Evolutionary conservation across 495 filamentous ascomycete genomes (phyloP).

Genomic region (Aspergillus biplanus): DNA sequence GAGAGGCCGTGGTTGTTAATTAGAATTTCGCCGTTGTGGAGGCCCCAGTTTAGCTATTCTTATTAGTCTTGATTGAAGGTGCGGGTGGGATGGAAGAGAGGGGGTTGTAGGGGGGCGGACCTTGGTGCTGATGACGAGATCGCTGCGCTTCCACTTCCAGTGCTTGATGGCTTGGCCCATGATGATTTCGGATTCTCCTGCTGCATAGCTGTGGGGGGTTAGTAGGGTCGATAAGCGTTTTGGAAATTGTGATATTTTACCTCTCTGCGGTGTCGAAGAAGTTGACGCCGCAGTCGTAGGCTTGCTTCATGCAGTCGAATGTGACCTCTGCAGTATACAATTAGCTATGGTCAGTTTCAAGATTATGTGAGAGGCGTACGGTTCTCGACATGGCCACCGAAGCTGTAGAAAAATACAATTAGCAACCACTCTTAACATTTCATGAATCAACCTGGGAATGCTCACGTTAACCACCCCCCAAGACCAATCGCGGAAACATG

Average conservation of each 20-base stretch:
- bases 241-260: constrained; percentile 10
- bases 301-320: constrained; percentile 71
- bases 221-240: constrained; percentile 27
- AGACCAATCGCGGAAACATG: constrained; percentile 70
- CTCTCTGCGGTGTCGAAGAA: constrained; percentile 64
- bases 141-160: constrained; percentile 70
- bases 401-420: constrained; percentile 13
- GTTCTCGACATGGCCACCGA: constrained; percentile 31
- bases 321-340: constrained; percentile 54
- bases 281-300: constrained; percentile 76
- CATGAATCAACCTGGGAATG: neutral
- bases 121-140: constrained; percentile 85
- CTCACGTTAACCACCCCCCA: constrained; percentile 59
- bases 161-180: constrained; percentile 72
- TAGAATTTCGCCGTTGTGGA: constrained; percentile 60
- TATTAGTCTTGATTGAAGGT: neutral
- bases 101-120: constrained; percentile 32
- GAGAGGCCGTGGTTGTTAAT: constrained; percentile 79
- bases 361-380: constrained; percentile 9
- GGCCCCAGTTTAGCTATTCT: constrained; percentile 68
- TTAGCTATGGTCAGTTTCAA: neutral
- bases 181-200: constrained; percentile 72
- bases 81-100: neutral
- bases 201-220: constrained; percentile 50
- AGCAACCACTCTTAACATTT: neutral